phyloP scores from a whole-genome alignment of 257 asterid genomes.

The Nicotiana knightiana region DNA sequence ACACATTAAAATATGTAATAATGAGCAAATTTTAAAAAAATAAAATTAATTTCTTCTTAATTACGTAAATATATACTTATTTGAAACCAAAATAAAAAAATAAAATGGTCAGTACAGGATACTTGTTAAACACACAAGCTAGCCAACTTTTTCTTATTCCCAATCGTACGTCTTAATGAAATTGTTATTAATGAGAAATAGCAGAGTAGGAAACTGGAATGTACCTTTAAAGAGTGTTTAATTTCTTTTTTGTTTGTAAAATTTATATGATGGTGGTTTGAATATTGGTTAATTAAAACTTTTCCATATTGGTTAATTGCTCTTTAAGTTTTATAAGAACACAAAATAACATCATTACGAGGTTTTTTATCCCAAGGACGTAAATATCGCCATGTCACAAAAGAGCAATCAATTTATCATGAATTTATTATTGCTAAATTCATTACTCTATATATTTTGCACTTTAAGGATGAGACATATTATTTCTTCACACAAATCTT shows the following conservation, averaged over 20 bases:
- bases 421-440: not conserved
- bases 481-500: not conserved
- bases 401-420: not conserved
- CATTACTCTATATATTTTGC: not conserved
- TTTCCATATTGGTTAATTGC: not conserved
- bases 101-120: too few species aligned
- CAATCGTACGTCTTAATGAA: not conserved
- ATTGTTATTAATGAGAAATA: not conserved
- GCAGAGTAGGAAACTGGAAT: not conserved
- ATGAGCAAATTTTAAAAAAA: too few species aligned
- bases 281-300: not conserved
- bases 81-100: too few species aligned
- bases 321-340: not conserved
- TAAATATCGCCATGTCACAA: not conserved
- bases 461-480: not conserved
- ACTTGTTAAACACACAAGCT: not conserved
- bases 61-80: too few species aligned
- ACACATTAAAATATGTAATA: too few species aligned
- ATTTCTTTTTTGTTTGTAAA: not conserved
- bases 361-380: not conserved
- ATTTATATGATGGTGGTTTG: not conserved
- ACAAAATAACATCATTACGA: not conserved
- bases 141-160: not conserved
- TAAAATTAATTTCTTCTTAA: too few species aligned
- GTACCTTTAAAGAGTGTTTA: not conserved